Evolutionary conservation across 139 green algal genomes (phyloP).

Genomic region (Desmodesmus armatus): DNA sequence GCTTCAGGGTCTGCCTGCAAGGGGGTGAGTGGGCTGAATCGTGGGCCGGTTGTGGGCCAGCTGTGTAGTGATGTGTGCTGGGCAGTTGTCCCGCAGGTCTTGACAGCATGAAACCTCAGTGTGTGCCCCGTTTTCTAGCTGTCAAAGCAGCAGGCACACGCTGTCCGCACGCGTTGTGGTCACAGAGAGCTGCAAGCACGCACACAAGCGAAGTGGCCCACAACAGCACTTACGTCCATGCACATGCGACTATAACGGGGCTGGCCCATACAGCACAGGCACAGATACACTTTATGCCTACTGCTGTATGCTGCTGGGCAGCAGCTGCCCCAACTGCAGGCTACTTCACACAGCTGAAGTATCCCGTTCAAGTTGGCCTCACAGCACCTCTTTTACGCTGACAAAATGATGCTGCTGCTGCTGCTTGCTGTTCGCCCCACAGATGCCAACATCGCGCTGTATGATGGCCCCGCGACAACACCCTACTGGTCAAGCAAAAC

Average conservation of each 20-base stretch:
- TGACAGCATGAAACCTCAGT: no score
- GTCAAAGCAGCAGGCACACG: background rate
- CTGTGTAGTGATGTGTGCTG: background rate
- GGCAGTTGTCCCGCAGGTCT: background rate
- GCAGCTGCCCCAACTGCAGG: background rate
- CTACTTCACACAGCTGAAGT: no score
- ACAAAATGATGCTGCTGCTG: background rate
- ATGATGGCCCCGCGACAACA: background rate
- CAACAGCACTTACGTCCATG: background rate
- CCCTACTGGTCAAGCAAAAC: background rate
- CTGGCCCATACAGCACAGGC: no score
- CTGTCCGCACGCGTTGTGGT: background rate
- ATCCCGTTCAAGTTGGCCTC: no score
- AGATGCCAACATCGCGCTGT: background rate
- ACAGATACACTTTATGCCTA: background rate
- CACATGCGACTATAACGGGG: no score
- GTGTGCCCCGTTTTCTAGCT: background rate
- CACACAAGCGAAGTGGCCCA: background rate
- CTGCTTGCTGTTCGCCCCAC: background rate
- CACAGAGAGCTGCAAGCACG: background rate
- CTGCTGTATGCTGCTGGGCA: background rate
- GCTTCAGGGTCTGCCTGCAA: background rate
- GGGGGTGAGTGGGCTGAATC: no score
- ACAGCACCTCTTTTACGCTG: no score
- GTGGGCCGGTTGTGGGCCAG: no score